phyloP scores from a whole-genome alignment of 306 rosid species.

The Lathyrus aphaca region DNA sequence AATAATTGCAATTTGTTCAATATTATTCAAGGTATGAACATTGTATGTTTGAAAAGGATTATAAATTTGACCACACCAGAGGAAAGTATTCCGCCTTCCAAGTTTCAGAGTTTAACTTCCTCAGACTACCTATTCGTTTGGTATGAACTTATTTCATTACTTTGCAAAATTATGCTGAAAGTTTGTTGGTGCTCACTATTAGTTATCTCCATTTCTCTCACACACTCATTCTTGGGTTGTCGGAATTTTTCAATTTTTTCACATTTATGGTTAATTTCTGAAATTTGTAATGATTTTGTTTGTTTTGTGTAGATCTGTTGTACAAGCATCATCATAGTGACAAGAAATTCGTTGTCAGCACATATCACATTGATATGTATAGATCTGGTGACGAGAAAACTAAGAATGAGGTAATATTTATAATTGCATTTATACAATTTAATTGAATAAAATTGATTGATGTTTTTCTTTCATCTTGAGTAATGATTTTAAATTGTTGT shows the following conservation, averaged over 20 bases:
- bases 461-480: too few species aligned
- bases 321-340: conserved; percentile 87
- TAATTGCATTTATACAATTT: too few species aligned
- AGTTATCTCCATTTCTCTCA: not conserved
- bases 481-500: too few species aligned
- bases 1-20: conserved; percentile 39
- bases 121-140: conserved; percentile 87
- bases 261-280: too few species aligned
- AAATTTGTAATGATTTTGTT: too few species aligned
- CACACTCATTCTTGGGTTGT: too few species aligned
- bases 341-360: conserved; percentile 84
- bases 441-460: too few species aligned
- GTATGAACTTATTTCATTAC: conserved; percentile 48
- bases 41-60: conserved; percentile 76
- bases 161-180: conserved; percentile 24
- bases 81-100: conserved; percentile 44
- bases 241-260: too few species aligned
- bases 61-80: conserved; percentile 78
- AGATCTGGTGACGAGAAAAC: too few species aligned
- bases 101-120: conserved; percentile 69
- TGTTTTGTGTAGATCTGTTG: conserved; percentile 63
- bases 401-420: too few species aligned
- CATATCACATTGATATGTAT: conserved; percentile 14
- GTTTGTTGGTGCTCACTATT: conserved; percentile 24
- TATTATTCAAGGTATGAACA: conserved; percentile 79